A percentile compares a stretch with the other conserved stretches of the same genome.
phyloP scores from a whole-genome alignment of 352 stramenopile genomes.

The Globisporangium perplexum region DNA sequence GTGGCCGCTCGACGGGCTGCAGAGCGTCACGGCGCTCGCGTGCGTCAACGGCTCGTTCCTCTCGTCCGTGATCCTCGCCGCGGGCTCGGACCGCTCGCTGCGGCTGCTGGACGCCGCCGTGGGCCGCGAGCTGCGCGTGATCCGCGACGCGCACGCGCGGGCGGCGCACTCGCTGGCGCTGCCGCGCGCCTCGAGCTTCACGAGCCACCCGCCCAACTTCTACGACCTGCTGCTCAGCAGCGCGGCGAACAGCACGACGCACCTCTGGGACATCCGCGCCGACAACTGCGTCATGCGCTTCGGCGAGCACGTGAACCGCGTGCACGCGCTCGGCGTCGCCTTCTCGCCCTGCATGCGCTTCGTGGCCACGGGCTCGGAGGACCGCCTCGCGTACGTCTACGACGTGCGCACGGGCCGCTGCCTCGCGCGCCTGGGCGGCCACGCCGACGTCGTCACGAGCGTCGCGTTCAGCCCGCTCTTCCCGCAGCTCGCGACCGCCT shows the following conservation, averaged over 20 bases:
- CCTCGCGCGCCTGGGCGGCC: slow-evolving; percentile 50
- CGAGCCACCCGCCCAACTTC: slow-evolving; percentile 66
- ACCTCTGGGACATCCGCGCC: slow-evolving; percentile 85
- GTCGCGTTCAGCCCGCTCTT: slow-evolving; percentile 78
- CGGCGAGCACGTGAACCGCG: slow-evolving; percentile 77
- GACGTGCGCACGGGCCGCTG: slow-evolving; percentile 72
- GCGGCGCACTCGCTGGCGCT: slow-evolving; percentile 62
- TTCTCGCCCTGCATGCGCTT: slow-evolving; percentile 91
- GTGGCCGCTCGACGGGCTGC: slow-evolving; percentile 58
- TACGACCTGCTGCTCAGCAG: slow-evolving; percentile 83
- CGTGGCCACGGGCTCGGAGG: slow-evolving; percentile 82
- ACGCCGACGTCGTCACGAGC: slow-evolving; percentile 72
- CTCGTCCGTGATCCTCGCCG: slow-evolving; percentile 67
- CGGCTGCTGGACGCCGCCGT: slow-evolving; percentile 68
- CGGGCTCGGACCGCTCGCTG: slow-evolving; percentile 71
- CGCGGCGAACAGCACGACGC: slow-evolving; percentile 56
- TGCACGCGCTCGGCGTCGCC: slow-evolving; percentile 58
- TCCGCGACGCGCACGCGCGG: slow-evolving; percentile 56
- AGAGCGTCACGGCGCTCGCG: slow-evolving; percentile 57
- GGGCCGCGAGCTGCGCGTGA: slow-evolving; percentile 44
- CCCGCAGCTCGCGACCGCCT: slow-evolving; percentile 76
- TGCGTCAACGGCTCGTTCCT: slow-evolving; percentile 81
- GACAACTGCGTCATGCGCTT: slow-evolving; percentile 86
- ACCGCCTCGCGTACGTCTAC: slow-evolving; percentile 79
- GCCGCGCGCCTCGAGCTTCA: slow-evolving; percentile 56